Evolutionary conservation across 1,139 yeast genomes (phyloP), one percentile per base, ranked within the genome.

Genomic region (Saccharomyces hybrid): DNA sequence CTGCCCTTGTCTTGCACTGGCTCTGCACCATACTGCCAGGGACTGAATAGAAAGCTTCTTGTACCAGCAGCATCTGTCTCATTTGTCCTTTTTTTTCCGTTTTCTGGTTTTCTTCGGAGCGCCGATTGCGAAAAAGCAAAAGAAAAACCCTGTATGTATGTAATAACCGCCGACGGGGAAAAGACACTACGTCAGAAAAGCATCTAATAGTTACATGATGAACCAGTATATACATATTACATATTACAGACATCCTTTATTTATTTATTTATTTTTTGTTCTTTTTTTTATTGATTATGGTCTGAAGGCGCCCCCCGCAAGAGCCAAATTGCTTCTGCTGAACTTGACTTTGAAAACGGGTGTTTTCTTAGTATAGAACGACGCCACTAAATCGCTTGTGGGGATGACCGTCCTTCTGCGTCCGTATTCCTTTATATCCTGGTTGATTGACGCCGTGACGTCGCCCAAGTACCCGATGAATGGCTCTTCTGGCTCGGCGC

Each of bases 271-370:
- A 5, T 16, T 9, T 8, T 20, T 20, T 20, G 4, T 20, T 20
- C 23, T 74, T 47, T n/a, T 11, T 16, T 38, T 6, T 20, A 6
- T 83, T 38, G 14, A 16, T 23, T 46, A 28, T 16, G 48, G 48
- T 6, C 70, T 68, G 61, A 85, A 88, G 3, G 95, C 95, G 50
- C 99, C 98, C 13, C 91, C 97, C 0, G 97, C 96, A 41, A 93
- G 76, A 64, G 96, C 91, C 61, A 95, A 73, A 70, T 95, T 95
- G 58, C 96, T 78, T 66, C 95, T 79, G 1, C 98, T 91, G 69
- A 91, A 93, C 64, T 86, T 90, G 32, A 95, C 96, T 64, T 88
- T 89, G 73, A 86, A 93, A 26, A 93, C 95, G 1, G 98, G 96
- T 0, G 98, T 89, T 71, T 85, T 85, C 71, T 90, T 93, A 1